Evolutionary conservation across 805 yeast genomes (phyloP).

Genomic region (Candida peoriensis): DNA sequence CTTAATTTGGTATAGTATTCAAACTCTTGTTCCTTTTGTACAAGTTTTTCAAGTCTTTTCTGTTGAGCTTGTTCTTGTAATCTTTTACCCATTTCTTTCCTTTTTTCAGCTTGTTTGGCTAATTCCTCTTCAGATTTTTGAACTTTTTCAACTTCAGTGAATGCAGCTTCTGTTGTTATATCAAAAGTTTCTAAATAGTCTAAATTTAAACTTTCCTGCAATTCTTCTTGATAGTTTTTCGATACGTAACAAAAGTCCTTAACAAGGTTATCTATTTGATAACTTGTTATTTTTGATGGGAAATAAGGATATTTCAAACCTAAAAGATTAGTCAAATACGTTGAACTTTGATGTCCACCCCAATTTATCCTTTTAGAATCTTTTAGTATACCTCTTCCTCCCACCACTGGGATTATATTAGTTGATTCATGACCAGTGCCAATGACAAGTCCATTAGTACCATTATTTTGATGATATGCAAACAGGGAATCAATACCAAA

Average conservation of each 20-base stretch:
- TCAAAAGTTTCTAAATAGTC: conserved; percentile 66
- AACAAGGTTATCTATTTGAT: conserved; percentile 63
- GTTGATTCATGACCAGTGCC: conserved; percentile 82
- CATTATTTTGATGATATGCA: conserved; percentile 64
- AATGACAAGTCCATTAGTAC: conserved; percentile 65
- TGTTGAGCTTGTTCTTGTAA: conserved; percentile 91
- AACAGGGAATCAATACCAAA: conserved; percentile 83
- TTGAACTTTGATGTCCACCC: conserved; percentile 79
- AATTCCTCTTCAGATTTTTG: conserved; percentile 84
- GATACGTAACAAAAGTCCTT: conserved; percentile 79
- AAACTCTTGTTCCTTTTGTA: conserved; percentile 76
- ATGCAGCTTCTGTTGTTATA: conserved; percentile 77
- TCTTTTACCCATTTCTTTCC: conserved; percentile 80
- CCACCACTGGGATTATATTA: conserved; percentile 72
- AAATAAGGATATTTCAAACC: conserved; percentile 87
- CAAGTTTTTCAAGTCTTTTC: conserved; percentile 71
- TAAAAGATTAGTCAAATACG: conserved; percentile 57
- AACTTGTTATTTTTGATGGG: conserved; percentile 63
- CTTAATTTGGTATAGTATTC: conserved; percentile 61
- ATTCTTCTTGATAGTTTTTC: conserved; percentile 58
- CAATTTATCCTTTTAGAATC: conserved; percentile 81
- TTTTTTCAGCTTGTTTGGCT: conserved; percentile 66
- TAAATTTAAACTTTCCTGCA: conserved; percentile 50
- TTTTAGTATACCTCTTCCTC: conserved; percentile 59
- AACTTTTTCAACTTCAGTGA: conserved; percentile 55